Percentiles rank a stretch among this genome's conserved stretches.
Evolutionary conservation across 306 rosid species (phyloP).

Genomic region (Cicer cuneatum): DNA sequence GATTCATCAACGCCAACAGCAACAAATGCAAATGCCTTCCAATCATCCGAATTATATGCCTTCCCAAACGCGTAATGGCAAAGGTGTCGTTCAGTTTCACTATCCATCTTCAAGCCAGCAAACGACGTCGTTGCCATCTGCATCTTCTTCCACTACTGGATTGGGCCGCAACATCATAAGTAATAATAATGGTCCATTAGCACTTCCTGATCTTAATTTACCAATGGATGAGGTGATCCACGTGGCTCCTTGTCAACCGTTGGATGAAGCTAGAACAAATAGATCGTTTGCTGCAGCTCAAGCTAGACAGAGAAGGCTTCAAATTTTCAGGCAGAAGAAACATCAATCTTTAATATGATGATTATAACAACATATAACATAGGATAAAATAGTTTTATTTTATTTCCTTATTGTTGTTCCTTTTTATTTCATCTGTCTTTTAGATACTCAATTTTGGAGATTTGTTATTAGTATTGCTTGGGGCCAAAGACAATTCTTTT

Average conservation of each 20-base stretch:
- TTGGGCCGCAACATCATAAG: background rate
- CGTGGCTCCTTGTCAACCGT: slow-evolving; percentile 34
- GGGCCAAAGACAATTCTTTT: background rate
- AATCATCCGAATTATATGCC: background rate
- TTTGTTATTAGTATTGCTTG: background rate
- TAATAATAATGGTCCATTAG: slow-evolving; percentile 8
- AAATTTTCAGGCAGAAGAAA: slow-evolving; percentile 54
- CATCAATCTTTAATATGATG: slow-evolving; percentile 20
- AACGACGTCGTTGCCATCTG: slow-evolving; percentile 15
- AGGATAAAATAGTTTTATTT: too few relatives aligned
- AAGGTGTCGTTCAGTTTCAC: background rate
- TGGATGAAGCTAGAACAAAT: slow-evolving; percentile 30
- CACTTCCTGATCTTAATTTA: slow-evolving; percentile 58
- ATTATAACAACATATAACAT: too few relatives aligned
- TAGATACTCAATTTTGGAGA: too few relatives aligned
- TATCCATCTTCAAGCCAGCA: background rate
- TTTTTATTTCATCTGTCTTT: too few relatives aligned
- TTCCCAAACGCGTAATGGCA: background rate
- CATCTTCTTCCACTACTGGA: background rate
- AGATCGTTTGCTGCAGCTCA: slow-evolving; percentile 49
- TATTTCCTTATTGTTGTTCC: too few relatives aligned
- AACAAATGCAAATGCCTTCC: background rate
- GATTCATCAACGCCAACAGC: background rate
- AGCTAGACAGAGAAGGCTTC: slow-evolving; percentile 64
- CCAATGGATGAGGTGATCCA: slow-evolving; percentile 17